phyloP scores from a whole-genome alignment of 768 basidiomycete species.

The Mycena maculata region DNA sequence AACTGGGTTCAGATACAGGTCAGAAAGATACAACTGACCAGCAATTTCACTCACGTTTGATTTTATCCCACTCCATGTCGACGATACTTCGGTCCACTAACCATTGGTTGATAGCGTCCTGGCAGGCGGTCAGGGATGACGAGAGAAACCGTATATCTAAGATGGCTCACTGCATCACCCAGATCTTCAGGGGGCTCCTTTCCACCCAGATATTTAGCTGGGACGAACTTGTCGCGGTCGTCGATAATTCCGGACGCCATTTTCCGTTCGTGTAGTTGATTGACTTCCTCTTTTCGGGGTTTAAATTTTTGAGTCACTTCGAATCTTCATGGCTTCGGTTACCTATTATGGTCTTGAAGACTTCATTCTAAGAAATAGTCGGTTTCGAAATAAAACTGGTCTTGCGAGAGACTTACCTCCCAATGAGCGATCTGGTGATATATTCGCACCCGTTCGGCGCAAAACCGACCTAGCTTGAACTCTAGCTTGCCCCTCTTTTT shows the following conservation, averaged over 20 bases:
- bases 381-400: constrained; percentile 25
- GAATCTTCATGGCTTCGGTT: no score
- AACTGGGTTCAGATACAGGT: no score
- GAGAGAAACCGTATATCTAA: background rate
- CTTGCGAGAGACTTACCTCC: constrained; percentile 67
- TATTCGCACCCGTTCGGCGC: constrained; percentile 72
- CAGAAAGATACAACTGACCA: no score
- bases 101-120: constrained; percentile 84
- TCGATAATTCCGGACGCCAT: constrained; percentile 46
- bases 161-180: constrained; percentile 59
- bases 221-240: constrained; percentile 56
- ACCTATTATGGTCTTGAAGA: constrained; percentile 74
- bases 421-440: constrained; percentile 85
- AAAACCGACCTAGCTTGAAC: constrained; percentile 83
- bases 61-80: constrained; percentile 73
- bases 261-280: constrained; percentile 56
- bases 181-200: constrained; percentile 73
- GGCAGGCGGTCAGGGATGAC: background rate
- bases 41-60: no score
- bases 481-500: constrained; percentile 31
- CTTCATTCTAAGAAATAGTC: constrained; percentile 60
- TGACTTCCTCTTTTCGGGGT: constrained; percentile 68
- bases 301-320: no score
- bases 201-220: constrained; percentile 66
- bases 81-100: constrained; percentile 77